Percentiles rank a stretch among this genome's conserved stretches.
Conservation (phyloP, 148 eudicot genomes). For the Rhododendron henanense region DNA sequence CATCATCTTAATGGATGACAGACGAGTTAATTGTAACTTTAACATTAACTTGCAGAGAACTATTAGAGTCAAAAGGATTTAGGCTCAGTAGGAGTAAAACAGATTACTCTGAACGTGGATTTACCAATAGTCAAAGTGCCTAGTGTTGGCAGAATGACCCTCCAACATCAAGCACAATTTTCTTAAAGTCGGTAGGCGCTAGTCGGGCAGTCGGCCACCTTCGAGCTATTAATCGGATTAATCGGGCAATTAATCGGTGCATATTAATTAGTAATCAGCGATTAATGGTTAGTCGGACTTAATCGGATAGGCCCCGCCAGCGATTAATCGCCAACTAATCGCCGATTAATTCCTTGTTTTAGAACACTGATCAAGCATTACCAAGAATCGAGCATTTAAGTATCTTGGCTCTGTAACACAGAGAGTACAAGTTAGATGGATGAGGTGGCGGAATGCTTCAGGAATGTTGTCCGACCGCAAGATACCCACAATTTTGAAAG, state of each 20-base stretch:
- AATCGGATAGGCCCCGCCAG: too few relatives aligned
- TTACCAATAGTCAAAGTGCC: neutral
- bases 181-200: too few relatives aligned
- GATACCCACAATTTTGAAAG: neutral
- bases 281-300: too few relatives aligned
- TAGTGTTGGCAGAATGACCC: neutral
- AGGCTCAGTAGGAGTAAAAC: neutral
- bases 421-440: neutral
- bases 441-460: neutral
- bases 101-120: neutral
- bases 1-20: neutral
- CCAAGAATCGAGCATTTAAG: neutral
- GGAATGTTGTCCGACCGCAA: neutral
- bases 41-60: neutral
- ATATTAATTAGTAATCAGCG: too few relatives aligned
- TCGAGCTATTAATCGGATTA: too few relatives aligned
- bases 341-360: too few relatives aligned
- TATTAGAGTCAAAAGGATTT: neutral
- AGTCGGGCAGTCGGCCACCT: too few relatives aligned
- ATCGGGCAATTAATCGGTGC: too few relatives aligned
- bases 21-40: neutral
- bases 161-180: neutral
- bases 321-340: too few relatives aligned
- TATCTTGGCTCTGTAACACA: neutral
- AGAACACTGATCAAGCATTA: neutral